Evolutionary conservation across 1,284 basidiomycete genomes (phyloP).

Genomic region (Leucoagaricus sp.): DNA sequence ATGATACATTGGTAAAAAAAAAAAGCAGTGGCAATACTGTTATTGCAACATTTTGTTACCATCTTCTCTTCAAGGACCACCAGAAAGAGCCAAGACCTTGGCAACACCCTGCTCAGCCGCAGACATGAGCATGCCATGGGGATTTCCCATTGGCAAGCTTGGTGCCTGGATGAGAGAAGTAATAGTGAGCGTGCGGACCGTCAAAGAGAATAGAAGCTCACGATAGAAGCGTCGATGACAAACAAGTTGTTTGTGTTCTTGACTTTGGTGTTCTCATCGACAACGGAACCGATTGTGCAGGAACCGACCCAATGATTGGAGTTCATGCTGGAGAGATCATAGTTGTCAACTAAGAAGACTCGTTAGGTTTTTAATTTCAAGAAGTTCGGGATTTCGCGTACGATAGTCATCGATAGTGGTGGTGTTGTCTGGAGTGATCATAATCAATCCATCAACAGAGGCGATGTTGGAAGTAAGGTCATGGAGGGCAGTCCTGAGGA

Average conservation of each 20-base stretch:
- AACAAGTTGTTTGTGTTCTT: slow-evolving; percentile 58
- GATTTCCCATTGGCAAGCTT: slow-evolving; percentile 49
- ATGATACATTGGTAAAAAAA: no score
- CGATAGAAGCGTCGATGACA: slow-evolving; percentile 43
- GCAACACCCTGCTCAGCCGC: slow-evolving; percentile 55
- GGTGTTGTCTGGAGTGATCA: slow-evolving; percentile 61
- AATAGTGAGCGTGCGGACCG: slow-evolving; percentile 6
- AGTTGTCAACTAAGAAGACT: neutral
- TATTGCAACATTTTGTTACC: neutral
- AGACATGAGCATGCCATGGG: slow-evolving; percentile 55
- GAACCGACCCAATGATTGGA: slow-evolving; percentile 66
- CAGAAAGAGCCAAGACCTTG: slow-evolving; percentile 52
- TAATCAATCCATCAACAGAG: slow-evolving; percentile 47
- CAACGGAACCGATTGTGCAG: slow-evolving; percentile 51
- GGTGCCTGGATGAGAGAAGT: slow-evolving; percentile 27
- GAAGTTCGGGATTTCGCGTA: slow-evolving; percentile 26
- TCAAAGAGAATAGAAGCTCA: slow-evolving; percentile 26
- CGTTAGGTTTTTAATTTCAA: slow-evolving; percentile 25
- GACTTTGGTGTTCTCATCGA: slow-evolving; percentile 60
- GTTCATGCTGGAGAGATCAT: slow-evolving; percentile 35
- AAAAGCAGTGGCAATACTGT: no score
- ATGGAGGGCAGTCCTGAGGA: slow-evolving; percentile 33
- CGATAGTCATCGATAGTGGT: slow-evolving; percentile 53
- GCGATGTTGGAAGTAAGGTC: slow-evolving; percentile 48
- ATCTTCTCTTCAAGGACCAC: slow-evolving; percentile 41